These are phyloP conservation scores for Zygotorulaspora chibaensis DNA, from an alignment of 805 yeast species.

Conservation along the genomic window DNA sequence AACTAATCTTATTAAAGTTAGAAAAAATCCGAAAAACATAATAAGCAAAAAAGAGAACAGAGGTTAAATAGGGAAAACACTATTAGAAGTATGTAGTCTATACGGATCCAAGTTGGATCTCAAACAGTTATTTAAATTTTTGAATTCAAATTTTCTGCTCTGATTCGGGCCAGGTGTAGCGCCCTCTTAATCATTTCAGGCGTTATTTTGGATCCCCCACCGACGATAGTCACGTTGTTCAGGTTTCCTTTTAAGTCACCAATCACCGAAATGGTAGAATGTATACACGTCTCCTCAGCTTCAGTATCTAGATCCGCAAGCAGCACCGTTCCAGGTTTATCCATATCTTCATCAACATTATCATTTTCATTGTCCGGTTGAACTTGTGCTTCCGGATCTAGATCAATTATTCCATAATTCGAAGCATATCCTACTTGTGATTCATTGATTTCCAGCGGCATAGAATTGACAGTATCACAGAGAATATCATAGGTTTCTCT, in stretches of 20 bases:
- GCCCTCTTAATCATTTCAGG: constrained; percentile 46
- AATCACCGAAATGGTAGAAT: constrained; percentile 47
- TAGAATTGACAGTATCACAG: constrained; percentile 47
- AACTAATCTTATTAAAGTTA: no score
- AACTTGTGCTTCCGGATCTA: constrained; percentile 35
- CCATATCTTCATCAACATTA: constrained; percentile 35
- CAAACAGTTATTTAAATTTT: background rate
- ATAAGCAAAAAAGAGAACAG: no score
- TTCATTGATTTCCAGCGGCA: constrained; percentile 39
- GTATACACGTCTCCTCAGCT: constrained; percentile 65
- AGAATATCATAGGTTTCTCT: constrained; percentile 49
- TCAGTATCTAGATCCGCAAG: constrained; percentile 81
- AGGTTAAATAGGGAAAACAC: no score
- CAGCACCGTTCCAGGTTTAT: constrained; percentile 38
- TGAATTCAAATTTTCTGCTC: constrained; percentile 40
- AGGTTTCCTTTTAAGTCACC: constrained; percentile 31
- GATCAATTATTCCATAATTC: constrained; percentile 56
- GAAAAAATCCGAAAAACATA: no score
- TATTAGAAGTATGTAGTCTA: no score
- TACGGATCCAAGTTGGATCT: background rate
- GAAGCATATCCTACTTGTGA: constrained; percentile 40
- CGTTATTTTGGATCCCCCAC: constrained; percentile 46
- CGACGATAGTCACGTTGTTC: constrained; percentile 45
- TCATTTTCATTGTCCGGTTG: constrained; percentile 25
- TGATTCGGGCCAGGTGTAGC: constrained; percentile 42